A percentile compares a stretch with the other conserved stretches of the same genome.
Evolutionary conservation across 2,329 filamentous ascomycete species (phyloP).

Genomic region (Cladosporium sp.): DNA sequence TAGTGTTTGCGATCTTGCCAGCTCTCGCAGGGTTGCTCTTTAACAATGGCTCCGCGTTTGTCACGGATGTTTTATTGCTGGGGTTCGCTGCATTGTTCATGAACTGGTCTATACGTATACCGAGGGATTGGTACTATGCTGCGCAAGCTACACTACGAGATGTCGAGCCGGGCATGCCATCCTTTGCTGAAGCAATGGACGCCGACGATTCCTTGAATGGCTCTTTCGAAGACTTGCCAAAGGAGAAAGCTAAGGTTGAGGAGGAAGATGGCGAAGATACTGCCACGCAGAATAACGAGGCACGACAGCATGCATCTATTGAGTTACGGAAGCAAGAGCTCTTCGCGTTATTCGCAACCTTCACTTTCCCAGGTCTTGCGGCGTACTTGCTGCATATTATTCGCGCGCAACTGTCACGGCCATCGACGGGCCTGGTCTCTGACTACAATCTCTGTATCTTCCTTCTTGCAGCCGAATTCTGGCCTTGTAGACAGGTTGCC

Average conservation of each 20-base stretch:
- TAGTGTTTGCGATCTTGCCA: conserved; percentile 79
- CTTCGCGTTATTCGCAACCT: conserved; percentile 71
- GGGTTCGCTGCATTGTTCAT: conserved; percentile 78
- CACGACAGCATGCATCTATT: conserved; percentile 39
- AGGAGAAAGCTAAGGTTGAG: background rate
- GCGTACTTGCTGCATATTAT: conserved; percentile 81
- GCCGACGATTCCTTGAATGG: conserved; percentile 22
- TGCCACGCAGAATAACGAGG: conserved; percentile 13
- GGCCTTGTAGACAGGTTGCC: conserved; percentile 75
- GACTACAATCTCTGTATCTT: conserved; percentile 94
- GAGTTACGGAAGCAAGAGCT: conserved; percentile 74
- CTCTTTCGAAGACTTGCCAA: conserved; percentile 10
- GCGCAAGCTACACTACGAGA: conserved; percentile 35
- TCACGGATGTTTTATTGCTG: conserved; percentile 80
- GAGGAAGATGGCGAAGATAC: conserved; percentile 5
- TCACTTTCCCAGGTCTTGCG: conserved; percentile 71
- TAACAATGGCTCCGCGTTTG: conserved; percentile 74
- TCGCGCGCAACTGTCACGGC: conserved; percentile 72
- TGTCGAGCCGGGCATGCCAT: conserved; percentile 8
- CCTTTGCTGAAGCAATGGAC: conserved; percentile 15
- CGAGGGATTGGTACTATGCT: conserved; percentile 65
- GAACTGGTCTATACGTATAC: conserved; percentile 86
- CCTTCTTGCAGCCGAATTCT: conserved; percentile 77
- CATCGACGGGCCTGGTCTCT: conserved; percentile 81
- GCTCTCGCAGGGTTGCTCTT: conserved; percentile 82